Conservation (phyloP, 2,329 filamentous ascomycete genomes). For the Byssochlamys sp. region DNA sequence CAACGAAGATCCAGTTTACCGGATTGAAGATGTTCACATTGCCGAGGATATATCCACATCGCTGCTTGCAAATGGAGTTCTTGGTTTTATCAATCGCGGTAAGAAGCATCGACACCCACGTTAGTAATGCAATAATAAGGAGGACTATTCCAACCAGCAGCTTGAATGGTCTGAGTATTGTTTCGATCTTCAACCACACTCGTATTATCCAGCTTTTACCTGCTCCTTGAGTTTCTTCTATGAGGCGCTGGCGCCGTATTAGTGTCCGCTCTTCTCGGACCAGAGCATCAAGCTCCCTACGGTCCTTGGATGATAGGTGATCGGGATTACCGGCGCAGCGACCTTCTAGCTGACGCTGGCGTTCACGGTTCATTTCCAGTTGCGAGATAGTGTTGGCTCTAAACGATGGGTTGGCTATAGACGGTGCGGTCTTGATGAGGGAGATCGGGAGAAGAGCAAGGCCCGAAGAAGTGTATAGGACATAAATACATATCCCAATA, state of each 20-base stretch:
- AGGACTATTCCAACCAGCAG: conserved; percentile 73
- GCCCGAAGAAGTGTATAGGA: conserved; percentile 79
- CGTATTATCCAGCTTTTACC: conserved; percentile 64
- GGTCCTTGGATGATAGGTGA: conserved; percentile 72
- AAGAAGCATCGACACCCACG: conserved; percentile 88
- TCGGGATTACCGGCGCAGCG: conserved; percentile 67
- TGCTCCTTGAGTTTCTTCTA: conserved; percentile 58
- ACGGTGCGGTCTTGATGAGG: conserved; percentile 83
- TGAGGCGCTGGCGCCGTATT: conserved; percentile 76
- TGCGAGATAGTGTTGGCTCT: conserved; percentile 68
- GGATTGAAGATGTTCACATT: conserved; percentile 89
- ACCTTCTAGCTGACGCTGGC: conserved; percentile 81
- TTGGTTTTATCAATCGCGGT: conserved; percentile 92
- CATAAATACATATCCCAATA: conserved; percentile 74
- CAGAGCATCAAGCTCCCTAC: conserved; percentile 76
- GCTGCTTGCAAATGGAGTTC: conserved; percentile 83
- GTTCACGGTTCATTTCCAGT: conserved; percentile 78
- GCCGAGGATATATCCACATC: conserved; percentile 84
- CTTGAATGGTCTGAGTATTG: conserved; percentile 78
- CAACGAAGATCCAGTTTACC: conserved; percentile 78
- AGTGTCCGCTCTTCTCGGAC: conserved; percentile 85
- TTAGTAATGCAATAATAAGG: conserved; percentile 61
- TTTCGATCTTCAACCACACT: conserved; percentile 69
- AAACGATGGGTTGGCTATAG: conserved; percentile 71
- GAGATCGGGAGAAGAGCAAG: conserved; percentile 80